Evolutionary conservation across 2,329 filamentous ascomycete species (phyloP).

Genomic region (Aspergillus costaricaensis): DNA sequence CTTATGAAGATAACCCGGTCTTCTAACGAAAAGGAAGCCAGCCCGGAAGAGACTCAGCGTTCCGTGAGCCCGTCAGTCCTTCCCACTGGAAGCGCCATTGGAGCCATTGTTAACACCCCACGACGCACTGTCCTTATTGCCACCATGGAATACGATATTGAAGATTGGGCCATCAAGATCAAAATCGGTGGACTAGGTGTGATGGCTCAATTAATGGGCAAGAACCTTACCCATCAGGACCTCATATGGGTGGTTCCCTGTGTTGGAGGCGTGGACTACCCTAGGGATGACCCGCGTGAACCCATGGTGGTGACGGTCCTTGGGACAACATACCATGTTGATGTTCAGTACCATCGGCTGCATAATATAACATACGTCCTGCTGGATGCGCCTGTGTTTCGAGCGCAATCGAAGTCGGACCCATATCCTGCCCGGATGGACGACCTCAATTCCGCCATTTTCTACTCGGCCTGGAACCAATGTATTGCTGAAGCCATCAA

Average conservation of each 20-base stretch:
- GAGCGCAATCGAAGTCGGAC: conserved; percentile 61
- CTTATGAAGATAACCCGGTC: neutral
- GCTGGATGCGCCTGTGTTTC: conserved; percentile 66
- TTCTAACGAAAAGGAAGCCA: neutral
- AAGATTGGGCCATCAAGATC: conserved; percentile 69
- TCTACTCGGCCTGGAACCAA: conserved; percentile 70
- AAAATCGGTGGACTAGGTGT: conserved; percentile 70
- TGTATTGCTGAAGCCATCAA: conserved; percentile 65
- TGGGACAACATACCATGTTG: conserved; percentile 60
- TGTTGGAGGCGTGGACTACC: conserved; percentile 65
- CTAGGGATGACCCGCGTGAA: conserved; percentile 57
- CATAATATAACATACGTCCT: conserved; percentile 69
- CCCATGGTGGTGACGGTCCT: conserved; percentile 64
- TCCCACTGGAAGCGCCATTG: conserved; percentile 32
- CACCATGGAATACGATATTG: conserved; percentile 71
- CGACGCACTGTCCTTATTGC: conserved; percentile 63
- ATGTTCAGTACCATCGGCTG: conserved; percentile 63
- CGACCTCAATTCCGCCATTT: conserved; percentile 65
- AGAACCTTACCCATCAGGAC: conserved; percentile 63
- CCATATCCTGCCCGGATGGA: conserved; percentile 69
- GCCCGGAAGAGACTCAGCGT: neutral
- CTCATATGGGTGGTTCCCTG: conserved; percentile 64
- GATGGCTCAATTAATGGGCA: conserved; percentile 69
- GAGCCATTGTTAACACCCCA: conserved; percentile 26
- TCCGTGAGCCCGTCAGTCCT: conserved; percentile 25